Conservation (phyloP, 768 basidiomycete genomes). For the Steccherinum ochraceum region DNA sequence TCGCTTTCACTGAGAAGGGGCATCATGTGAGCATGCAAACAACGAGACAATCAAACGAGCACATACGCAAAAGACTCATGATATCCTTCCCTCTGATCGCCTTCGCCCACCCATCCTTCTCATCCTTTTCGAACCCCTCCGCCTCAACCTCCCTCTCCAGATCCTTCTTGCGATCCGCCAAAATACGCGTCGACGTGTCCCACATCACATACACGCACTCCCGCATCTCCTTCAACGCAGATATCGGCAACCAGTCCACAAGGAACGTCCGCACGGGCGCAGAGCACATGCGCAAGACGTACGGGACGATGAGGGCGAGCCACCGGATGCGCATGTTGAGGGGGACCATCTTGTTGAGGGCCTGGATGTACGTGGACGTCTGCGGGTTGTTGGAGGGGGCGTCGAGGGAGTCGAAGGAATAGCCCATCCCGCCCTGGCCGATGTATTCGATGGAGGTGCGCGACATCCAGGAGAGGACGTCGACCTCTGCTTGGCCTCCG, state of each 20-base stretch:
- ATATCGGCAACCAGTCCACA: constrained; percentile 27
- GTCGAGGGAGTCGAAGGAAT: constrained; percentile 19
- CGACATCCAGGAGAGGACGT: constrained; percentile 14
- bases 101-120: constrained; percentile 20
- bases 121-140: constrained; percentile 25
- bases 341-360: constrained; percentile 14
- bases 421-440: constrained; percentile 20
- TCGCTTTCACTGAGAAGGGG: constrained; percentile 4
- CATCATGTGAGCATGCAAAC: neutral
- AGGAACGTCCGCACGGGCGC: constrained; percentile 27
- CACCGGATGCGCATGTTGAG: constrained; percentile 6
- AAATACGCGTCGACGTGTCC: constrained; percentile 28
- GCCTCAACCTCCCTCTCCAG: constrained; percentile 32
- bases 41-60: no score
- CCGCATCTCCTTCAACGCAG: constrained; percentile 24
- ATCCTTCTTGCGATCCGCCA: no score
- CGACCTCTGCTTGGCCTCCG: neutral
- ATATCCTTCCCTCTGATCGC: constrained; percentile 36
- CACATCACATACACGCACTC: constrained; percentile 31
- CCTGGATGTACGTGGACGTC: constrained; percentile 20
- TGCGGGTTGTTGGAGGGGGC: constrained; percentile 12
- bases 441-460: constrained; percentile 20
- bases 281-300: constrained; percentile 11
- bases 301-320: constrained; percentile 10
- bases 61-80: constrained; percentile 38